Evolutionary conservation across 257 asterid genomes (phyloP), one percentile per base, ranked within the genome.

Genomic region (Lantana camara): DNA sequence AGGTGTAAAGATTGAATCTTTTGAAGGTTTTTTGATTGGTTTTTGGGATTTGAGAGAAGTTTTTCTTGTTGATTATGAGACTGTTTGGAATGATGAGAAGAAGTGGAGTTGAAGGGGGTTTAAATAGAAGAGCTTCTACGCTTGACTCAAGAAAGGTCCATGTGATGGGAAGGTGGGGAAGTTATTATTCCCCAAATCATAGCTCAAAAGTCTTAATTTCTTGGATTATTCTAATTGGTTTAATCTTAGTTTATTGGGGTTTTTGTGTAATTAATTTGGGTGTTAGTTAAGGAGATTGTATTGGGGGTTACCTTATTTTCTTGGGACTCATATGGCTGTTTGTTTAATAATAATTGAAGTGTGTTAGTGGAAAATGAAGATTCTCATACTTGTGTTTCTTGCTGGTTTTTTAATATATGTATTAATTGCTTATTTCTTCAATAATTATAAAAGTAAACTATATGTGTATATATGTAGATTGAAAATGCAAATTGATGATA

Each of bases 81-180:
- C 14, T 49, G 62, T 23, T 60, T 69, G 70, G 69, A 54, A 45
- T 51, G 80, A 22, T 5, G 57, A 21, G 22, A 9, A 47, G 34
- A 20, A 50, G 19, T 9, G 74, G 66, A 37, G 50, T 37, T 27
- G 8, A 42, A 4, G 40, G 66, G 73, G n/a, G 74, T 16, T 76
- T 79, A 78, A 74, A 82, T 73, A 72, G 70, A 65, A 15, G 71
- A 41, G 67, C 13, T 20, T n/a, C n/a, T n/a, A 75, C 12, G 35
- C 63, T 59, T 64, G 41, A 41, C 22, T 66, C 23, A 35, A 59
- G 69, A 49, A 50, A 60, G 60, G 15, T 75, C 78, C 84, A 78
- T 82, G 82, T 82, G 84, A 75, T 47, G 58, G 72, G 73, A 55
- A 66, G 76, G 2, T 72, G 80, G 79, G 79, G 67, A 72, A 61